These are phyloP conservation scores for Citrus cavaleriei DNA, from an alignment of 345 rosid species.

Conservation along the genomic window DNA sequence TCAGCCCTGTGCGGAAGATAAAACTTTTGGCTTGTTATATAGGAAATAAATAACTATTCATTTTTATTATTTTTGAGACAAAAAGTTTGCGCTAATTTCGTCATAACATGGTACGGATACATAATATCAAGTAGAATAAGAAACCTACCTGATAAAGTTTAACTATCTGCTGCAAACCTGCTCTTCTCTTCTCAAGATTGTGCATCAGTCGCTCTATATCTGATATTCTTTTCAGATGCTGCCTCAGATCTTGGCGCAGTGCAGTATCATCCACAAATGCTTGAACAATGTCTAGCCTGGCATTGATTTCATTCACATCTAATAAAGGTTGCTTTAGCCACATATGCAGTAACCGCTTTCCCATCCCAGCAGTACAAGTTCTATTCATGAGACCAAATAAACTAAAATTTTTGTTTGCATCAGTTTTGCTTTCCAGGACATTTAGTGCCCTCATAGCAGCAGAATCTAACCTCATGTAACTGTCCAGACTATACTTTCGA, in stretches of 20 bases:
- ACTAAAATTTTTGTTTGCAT: constrained; percentile 93
- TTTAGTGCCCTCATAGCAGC: constrained; percentile 96
- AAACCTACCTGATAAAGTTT: constrained; percentile 82
- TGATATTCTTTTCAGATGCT: constrained; percentile 85
- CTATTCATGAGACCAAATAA: constrained; percentile 97
- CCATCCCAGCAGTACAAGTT: constrained; percentile 98
- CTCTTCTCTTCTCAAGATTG: constrained; percentile 65
- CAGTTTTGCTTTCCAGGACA: constrained; percentile 92
- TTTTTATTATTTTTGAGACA: background rate
- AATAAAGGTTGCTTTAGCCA: constrained; percentile 96
- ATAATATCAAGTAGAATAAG: background rate
- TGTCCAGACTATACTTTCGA: constrained; percentile 54
- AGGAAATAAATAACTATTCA: background rate
- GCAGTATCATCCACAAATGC: constrained; percentile 88
- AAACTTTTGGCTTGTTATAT: background rate
- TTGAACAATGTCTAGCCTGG: constrained; percentile 83
- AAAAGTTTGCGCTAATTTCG: background rate
- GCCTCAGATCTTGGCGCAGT: constrained; percentile 87
- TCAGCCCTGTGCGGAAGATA: background rate
- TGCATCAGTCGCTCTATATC: constrained; percentile 74
- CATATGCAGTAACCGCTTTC: constrained; percentile 84
- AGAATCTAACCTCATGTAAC: constrained; percentile 88
- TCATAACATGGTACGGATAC: background rate
- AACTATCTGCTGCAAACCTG: constrained; percentile 83
- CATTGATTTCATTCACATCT: constrained; percentile 68